Conservation (phyloP, 768 basidiomycete species). For the Naematelia encephala region DNA sequence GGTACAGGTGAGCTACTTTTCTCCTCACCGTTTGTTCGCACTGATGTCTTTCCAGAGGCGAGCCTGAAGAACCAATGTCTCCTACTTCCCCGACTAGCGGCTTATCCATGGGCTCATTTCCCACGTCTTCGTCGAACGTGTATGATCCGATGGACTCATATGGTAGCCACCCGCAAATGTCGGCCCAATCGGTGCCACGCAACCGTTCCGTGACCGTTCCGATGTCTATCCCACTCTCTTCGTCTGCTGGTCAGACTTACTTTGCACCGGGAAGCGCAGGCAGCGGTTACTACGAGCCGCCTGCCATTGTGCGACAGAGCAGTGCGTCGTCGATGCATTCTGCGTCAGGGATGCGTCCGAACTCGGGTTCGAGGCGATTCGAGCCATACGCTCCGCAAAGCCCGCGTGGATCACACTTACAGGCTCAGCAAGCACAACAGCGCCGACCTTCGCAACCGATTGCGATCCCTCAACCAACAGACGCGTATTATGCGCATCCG, state of each 20-base stretch:
- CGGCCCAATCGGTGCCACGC: not conserved
- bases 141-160: constrained; percentile 12
- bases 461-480: not conserved
- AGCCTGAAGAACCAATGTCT: constrained; percentile 23
- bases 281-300: not conserved
- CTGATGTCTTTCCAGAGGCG: constrained; percentile 8
- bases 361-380: constrained; percentile 13
- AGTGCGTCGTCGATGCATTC: not conserved
- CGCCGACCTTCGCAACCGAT: not conserved
- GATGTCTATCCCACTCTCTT: constrained; percentile 12
- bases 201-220: constrained; percentile 13
- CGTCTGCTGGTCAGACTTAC: constrained; percentile 5
- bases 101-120: constrained; percentile 13
- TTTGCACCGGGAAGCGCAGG: constrained; percentile 6
- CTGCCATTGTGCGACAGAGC: not conserved
- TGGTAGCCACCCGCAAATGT: constrained; percentile 5
- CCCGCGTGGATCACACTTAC: constrained; percentile 8
- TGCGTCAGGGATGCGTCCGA: constrained; percentile 8
- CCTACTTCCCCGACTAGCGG: constrained; percentile 15
- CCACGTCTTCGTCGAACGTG: constrained; percentile 2
- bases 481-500: constrained; percentile 4
- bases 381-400: constrained; percentile 19
- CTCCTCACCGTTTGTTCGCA: not conserved
- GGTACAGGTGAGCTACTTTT: constrained; percentile 58
- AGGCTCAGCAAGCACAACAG: constrained; percentile 7